These are phyloP conservation scores for Reutealis trisperma DNA, from an alignment of 345 rosid species.

Conservation along the genomic window DNA sequence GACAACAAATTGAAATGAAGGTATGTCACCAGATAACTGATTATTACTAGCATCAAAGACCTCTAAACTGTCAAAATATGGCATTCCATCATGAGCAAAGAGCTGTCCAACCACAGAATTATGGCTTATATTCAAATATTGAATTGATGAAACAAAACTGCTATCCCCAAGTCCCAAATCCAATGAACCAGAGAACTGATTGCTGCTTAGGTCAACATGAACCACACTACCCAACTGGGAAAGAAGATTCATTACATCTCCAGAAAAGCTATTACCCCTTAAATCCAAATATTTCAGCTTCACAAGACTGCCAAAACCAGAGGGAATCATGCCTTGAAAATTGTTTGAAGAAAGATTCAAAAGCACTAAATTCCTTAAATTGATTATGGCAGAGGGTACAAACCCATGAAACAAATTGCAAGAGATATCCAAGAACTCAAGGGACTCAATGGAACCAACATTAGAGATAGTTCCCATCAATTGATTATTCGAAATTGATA, in stretches of 20 bases:
- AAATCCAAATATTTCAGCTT: conserved; percentile 65
- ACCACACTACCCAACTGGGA: conserved; percentile 49
- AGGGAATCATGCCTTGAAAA: conserved; percentile 56
- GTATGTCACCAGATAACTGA: conserved; percentile 61
- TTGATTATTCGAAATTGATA: conserved; percentile 65
- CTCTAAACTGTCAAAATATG: conserved; percentile 81
- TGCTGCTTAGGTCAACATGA: conserved; percentile 68
- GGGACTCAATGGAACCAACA: conserved; percentile 53
- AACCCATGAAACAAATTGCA: conserved; percentile 55
- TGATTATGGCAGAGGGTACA: conserved; percentile 48
- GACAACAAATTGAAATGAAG: conserved; percentile 72
- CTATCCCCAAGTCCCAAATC: conserved; percentile 68
- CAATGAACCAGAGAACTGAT: conserved; percentile 69
- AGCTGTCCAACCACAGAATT: conserved; percentile 63
- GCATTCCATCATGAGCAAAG: conserved; percentile 77
- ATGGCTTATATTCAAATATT: conserved; percentile 60
- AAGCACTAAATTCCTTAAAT: conserved; percentile 43
- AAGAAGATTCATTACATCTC: conserved; percentile 67
- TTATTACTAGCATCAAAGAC: conserved; percentile 88
- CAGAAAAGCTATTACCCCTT: conserved; percentile 57
- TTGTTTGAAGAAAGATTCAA: conserved; percentile 60
- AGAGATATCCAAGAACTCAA: conserved; percentile 60
- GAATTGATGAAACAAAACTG: conserved; percentile 63
- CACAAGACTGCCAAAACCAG: conserved; percentile 49
- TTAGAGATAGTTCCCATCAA: conserved; percentile 66